A percentile compares a stretch with the other conserved stretches of the same genome.
phyloP scores from a whole-genome alignment of 192 early-diverging fungal genomes.

The Coemansia sp. region DNA sequence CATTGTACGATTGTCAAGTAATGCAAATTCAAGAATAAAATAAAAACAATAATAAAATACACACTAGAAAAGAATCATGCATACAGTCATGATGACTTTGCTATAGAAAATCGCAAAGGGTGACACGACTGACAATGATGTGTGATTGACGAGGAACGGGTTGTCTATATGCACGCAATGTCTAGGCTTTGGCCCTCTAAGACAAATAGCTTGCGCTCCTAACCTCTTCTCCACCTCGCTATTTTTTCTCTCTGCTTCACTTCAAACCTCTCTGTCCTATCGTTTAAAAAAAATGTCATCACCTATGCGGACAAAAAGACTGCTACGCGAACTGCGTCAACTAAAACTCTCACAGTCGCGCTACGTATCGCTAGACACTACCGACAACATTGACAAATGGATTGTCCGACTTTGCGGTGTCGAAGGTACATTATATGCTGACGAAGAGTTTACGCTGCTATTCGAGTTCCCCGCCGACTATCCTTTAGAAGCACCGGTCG shows the following conservation, averaged over 20 bases:
- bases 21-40: neutral
- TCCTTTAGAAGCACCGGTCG: conserved; percentile 75
- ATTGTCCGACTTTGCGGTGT: conserved; percentile 65
- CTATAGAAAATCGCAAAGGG: neutral
- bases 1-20: conserved; percentile 8
- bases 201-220: neutral
- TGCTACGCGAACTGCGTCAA: conserved; percentile 49
- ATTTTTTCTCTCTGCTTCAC: neutral
- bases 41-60: neutral
- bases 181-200: neutral
- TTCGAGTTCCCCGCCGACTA: conserved; percentile 78
- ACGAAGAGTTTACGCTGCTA: conserved; percentile 59
- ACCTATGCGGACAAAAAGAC: conserved; percentile 37
- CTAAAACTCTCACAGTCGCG: conserved; percentile 28
- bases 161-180: neutral
- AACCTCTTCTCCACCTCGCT: neutral
- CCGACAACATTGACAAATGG: conserved; percentile 66
- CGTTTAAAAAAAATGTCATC: conserved; percentile 13
- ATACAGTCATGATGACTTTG: neutral
- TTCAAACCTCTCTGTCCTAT: neutral
- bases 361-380: conserved; percentile 27
- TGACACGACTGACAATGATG: neutral
- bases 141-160: neutral
- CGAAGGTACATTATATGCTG: conserved; percentile 66
- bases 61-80: neutral